phyloP scores from a whole-genome alignment of 352 stramenopile species.

The Phytopythium helicoides region DNA sequence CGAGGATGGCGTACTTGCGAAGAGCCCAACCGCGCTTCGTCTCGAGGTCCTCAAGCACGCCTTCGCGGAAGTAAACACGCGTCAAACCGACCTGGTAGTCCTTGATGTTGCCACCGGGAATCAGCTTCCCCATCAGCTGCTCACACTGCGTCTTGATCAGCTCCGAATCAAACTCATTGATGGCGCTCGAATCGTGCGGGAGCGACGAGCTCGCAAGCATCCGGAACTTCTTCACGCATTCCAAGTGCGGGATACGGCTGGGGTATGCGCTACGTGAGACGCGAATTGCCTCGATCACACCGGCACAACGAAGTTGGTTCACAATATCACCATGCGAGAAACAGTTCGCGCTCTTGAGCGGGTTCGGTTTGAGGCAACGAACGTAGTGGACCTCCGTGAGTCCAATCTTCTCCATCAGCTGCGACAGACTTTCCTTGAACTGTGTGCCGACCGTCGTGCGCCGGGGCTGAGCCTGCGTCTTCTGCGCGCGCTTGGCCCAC shows the following conservation, averaged over 20 bases:
- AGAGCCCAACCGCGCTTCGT: constrained; percentile 68
- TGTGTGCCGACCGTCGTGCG: constrained; percentile 80
- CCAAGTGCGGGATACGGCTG: constrained; percentile 69
- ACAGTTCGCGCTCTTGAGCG: constrained; percentile 65
- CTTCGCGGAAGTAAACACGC: constrained; percentile 85
- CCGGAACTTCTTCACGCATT: constrained; percentile 84
- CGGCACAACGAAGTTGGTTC: constrained; percentile 78
- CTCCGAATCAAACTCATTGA: constrained; percentile 48
- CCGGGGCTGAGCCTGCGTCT: constrained; percentile 52
- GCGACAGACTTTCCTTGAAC: constrained; percentile 80
- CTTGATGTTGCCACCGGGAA: constrained; percentile 69
- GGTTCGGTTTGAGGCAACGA: constrained; percentile 83
- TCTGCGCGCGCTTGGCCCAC: constrained; percentile 20
- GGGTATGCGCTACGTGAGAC: constrained; percentile 86
- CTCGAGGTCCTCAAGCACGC: constrained; percentile 76
- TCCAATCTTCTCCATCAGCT: constrained; percentile 87
- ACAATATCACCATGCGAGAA: constrained; percentile 78
- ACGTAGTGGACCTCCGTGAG: constrained; percentile 87
- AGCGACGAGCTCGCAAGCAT: constrained; percentile 34
- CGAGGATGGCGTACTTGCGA: constrained; percentile 67
- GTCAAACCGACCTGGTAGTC: constrained; percentile 87
- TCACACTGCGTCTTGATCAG: constrained; percentile 57
- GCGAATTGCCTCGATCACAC: constrained; percentile 86
- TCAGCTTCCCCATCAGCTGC: constrained; percentile 61
- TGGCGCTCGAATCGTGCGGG: constrained; percentile 21